Evolutionary conservation across 2,329 filamentous ascomycete species (phyloP).

Genomic region (Apiospora marii): DNA sequence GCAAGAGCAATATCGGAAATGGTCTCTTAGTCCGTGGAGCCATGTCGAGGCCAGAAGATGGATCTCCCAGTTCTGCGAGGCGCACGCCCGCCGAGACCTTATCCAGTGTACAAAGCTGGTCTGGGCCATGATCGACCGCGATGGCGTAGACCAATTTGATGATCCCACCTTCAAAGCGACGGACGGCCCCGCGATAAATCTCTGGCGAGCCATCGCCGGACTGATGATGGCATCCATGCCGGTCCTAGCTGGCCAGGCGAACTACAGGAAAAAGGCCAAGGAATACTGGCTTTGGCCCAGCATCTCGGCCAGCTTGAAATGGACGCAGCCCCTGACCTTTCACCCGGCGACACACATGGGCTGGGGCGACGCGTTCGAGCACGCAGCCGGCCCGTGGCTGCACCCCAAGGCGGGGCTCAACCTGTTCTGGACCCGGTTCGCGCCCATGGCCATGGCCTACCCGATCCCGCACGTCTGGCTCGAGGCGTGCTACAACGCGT

Average conservation of each 20-base stretch:
- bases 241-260: not conserved
- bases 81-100: constrained; percentile 17
- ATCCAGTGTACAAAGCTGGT: not conserved
- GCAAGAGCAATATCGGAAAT: constrained; percentile 19
- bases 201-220: constrained; percentile 14
- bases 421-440: not conserved
- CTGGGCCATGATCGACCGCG: not conserved
- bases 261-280: not conserved
- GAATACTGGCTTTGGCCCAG: not conserved
- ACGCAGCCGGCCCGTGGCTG: not conserved
- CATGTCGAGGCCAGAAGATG: not conserved
- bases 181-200: not conserved
- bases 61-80: constrained; percentile 24
- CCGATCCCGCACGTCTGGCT: not conserved
- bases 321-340: not conserved
- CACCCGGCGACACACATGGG: not conserved
- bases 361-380: no score
- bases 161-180: not conserved
- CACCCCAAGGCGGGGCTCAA: not conserved
- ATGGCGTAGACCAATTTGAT: not conserved
- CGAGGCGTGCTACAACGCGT: not conserved
- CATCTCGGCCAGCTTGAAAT: not conserved
- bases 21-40: constrained; percentile 27
- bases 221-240: constrained; percentile 27
- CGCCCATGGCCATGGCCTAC: not conserved